A percentile compares a stretch with the other conserved stretches of the same genome.
Evolutionary conservation across 75 land plant genomes (phyloP).

Genomic region (Cryptomeria japonica): DNA sequence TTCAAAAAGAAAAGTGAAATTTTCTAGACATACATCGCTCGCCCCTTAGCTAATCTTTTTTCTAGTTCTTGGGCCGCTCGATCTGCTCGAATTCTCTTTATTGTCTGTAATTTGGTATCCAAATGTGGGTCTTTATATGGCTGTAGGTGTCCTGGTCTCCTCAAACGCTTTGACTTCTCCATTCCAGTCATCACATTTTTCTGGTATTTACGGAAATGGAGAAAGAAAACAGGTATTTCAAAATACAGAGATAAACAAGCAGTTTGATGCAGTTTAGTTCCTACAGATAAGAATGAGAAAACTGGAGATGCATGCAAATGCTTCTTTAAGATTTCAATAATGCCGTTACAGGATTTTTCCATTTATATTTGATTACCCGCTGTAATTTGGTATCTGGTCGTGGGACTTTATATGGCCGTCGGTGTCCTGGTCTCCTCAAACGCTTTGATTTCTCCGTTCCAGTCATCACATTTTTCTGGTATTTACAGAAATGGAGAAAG

Average conservation of each 20-base stretch:
- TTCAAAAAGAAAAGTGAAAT: not conserved
- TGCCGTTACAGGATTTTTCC: constrained; percentile 78
- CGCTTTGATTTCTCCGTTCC: constrained; percentile 22
- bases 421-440: constrained; percentile 24
- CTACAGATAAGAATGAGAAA: not conserved
- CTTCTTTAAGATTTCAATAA: not conserved
- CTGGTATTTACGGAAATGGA: constrained; percentile 61
- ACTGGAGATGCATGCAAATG: constrained; percentile 5
- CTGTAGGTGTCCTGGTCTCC: not conserved
- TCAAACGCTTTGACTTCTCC: constrained; percentile 37
- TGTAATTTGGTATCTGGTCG: too few relatives aligned
- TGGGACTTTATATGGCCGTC: constrained; percentile 58
- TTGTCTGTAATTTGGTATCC: constrained; percentile 74
- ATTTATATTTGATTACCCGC: constrained; percentile 42
- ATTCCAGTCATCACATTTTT: constrained; percentile 37
- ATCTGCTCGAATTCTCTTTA: constrained; percentile 65
- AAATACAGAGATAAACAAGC: constrained; percentile 8
- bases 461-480: constrained; percentile 56
- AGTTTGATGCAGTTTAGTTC: not conserved
- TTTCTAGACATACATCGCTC: constrained; percentile 68
- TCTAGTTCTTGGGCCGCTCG: constrained; percentile 49
- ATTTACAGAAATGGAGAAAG: constrained; percentile 38
- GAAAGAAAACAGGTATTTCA: not conserved
- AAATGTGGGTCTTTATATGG: constrained; percentile 70
- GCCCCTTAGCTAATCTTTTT: constrained; percentile 63